Percentiles rank a stretch among this genome's conserved stretches.
These are phyloP conservation scores for Coemansia sp. DNA, from an alignment of 192 early-diverging fungal genomes.

Conservation along the genomic window DNA sequence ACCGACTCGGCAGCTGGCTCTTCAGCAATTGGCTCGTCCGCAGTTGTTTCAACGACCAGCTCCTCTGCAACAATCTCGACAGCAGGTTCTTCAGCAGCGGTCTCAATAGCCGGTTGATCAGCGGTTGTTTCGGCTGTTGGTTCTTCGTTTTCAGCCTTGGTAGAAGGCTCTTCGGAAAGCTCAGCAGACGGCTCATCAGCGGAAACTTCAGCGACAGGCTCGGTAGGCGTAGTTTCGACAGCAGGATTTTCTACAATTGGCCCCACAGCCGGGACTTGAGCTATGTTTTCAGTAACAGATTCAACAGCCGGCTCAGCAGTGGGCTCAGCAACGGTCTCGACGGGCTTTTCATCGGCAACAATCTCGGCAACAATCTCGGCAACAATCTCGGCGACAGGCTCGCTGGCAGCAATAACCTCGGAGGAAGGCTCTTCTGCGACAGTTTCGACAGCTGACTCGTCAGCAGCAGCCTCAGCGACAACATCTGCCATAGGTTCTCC, in stretches of 20 bases:
- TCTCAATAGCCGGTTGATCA: slow-evolving; percentile 2
- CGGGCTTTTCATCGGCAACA: neutral
- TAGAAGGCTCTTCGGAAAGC: neutral
- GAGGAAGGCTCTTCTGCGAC: neutral
- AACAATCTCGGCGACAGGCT: neutral
- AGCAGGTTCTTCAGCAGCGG: neutral
- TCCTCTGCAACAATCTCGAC: neutral
- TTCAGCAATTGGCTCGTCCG: neutral
- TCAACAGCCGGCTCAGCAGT: neutral
- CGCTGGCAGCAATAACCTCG: neutral
- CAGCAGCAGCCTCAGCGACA: slow-evolving; percentile 5
- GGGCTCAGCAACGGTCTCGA: slow-evolving; percentile 7
- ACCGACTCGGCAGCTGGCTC: neutral
- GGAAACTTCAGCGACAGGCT: neutral
- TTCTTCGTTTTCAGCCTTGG: too few species aligned
- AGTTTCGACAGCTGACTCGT: neutral
- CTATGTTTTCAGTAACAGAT: neutral
- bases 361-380: neutral
- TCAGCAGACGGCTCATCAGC: neutral
- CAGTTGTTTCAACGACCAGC: neutral
- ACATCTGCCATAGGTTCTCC: neutral
- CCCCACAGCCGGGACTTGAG: neutral
- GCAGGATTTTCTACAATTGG: neutral
- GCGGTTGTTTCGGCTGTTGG: neutral
- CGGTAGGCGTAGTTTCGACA: slow-evolving; percentile 1